phyloP scores from a whole-genome alignment of 129 eudicot genomes.

The Artemisia tridentata region DNA sequence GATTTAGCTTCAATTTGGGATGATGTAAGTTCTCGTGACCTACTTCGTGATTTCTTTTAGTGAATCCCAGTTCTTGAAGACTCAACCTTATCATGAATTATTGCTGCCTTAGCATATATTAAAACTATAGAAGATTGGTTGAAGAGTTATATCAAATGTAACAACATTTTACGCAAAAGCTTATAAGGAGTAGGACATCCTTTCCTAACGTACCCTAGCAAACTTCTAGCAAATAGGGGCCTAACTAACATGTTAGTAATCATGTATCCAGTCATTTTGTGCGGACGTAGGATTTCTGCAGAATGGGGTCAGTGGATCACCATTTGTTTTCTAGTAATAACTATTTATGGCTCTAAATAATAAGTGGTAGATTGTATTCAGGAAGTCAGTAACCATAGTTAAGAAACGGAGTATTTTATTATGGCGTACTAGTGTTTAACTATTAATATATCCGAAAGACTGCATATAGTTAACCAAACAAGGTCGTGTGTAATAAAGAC shows the following conservation, averaged over 20 bases:
- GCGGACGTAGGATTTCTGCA: constrained; percentile 1
- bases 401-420: no score
- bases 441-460: no score
- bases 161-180: not conserved
- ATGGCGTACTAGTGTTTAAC: no score
- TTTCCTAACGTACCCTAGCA: constrained; percentile 1
- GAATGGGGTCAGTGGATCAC: not conserved
- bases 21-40: constrained; percentile 51
- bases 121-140: constrained; percentile 15
- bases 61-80: not conserved
- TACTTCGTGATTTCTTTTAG: constrained; percentile 10
- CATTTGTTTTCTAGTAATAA: no score
- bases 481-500: no score
- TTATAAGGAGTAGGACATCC: not conserved
- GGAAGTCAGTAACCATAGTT: no score
- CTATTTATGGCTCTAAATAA: no score
- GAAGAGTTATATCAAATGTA: not conserved
- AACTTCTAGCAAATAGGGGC: constrained; percentile 2
- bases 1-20: constrained; percentile 80
- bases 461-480: no score
- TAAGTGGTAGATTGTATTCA: no score
- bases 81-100: not conserved
- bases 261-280: not conserved
- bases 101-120: not conserved
- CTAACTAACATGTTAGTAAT: constrained; percentile 5